These are phyloP conservation scores for Aspergillus carlsbadensis DNA, from an alignment of 495 filamentous ascomycete species.

Conservation along the genomic window DNA sequence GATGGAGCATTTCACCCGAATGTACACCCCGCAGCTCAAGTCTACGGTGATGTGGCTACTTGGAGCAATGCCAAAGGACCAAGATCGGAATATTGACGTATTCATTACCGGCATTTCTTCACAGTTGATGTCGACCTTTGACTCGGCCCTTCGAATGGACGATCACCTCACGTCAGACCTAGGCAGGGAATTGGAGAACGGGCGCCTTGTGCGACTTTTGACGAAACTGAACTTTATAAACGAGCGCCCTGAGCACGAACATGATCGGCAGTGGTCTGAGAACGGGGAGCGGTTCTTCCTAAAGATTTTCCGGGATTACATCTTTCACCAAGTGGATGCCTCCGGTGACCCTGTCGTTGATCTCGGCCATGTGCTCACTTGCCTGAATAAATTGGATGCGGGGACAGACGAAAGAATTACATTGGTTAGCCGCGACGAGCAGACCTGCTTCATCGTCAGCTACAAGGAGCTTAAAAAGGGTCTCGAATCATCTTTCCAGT, in stretches of 20 bases:
- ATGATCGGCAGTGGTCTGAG: conserved; percentile 77
- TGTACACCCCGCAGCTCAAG: conserved; percentile 71
- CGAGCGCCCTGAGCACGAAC: conserved; percentile 82
- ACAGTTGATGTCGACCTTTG: conserved; percentile 67
- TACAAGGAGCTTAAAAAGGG: conserved; percentile 86
- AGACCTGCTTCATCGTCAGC: conserved; percentile 78
- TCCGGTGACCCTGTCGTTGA: conserved; percentile 77
- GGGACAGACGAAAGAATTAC: conserved; percentile 82
- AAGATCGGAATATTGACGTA: conserved; percentile 69
- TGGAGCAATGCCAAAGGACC: conserved; percentile 45
- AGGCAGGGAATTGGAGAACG: conserved; percentile 83
- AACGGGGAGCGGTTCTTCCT: conserved; percentile 86
- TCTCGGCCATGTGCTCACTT: conserved; percentile 78
- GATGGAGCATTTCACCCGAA: conserved; percentile 68
- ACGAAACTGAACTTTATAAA: conserved; percentile 82
- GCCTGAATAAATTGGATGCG: conserved; percentile 89
- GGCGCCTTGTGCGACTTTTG: conserved; percentile 77
- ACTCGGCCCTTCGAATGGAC: conserved; percentile 69
- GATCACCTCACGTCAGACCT: conserved; percentile 72
- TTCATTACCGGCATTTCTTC: conserved; percentile 74
- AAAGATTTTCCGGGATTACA: conserved; percentile 93
- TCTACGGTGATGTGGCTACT: conserved; percentile 78
- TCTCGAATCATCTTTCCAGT: conserved; percentile 74
- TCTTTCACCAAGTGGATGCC: conserved; percentile 91
- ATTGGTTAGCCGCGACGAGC: conserved; percentile 83